Evolutionary conservation across 2,329 filamentous ascomycete species (phyloP).

Genomic region (Fusarium paranaense): DNA sequence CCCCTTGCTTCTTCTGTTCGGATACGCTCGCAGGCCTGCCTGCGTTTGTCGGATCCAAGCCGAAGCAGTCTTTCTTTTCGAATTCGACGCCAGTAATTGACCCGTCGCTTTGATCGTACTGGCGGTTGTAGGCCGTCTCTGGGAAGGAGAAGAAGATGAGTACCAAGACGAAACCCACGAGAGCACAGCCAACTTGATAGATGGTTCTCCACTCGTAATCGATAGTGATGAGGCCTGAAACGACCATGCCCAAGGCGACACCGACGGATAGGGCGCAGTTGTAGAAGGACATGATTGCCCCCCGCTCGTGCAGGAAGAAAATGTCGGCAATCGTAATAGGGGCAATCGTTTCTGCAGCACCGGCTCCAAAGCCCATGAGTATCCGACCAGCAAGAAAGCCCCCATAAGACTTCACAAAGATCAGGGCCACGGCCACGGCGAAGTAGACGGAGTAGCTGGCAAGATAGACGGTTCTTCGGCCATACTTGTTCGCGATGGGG

Average conservation of each 20-base stretch:
- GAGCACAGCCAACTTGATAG: slow-evolving; percentile 62
- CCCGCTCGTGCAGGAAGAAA: slow-evolving; percentile 69
- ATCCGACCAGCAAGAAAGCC: slow-evolving; percentile 60
- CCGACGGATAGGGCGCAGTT: slow-evolving; percentile 56
- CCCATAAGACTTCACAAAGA: slow-evolving; percentile 55
- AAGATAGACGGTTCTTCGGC: slow-evolving; percentile 57
- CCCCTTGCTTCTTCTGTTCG: slow-evolving; percentile 44
- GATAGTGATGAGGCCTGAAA: slow-evolving; percentile 62
- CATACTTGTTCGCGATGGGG: slow-evolving; percentile 59
- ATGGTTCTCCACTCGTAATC: slow-evolving; percentile 62
- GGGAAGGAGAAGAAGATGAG: slow-evolving; percentile 65
- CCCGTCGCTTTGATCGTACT: slow-evolving; percentile 14
- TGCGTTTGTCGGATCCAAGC: slow-evolving; percentile 23
- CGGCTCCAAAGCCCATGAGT: slow-evolving; percentile 64
- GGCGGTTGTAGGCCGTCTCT: slow-evolving; percentile 62
- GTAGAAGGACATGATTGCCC: slow-evolving; percentile 61
- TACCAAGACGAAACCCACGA: slow-evolving; percentile 61
- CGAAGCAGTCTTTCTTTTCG: slow-evolving; percentile 16
- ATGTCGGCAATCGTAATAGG: slow-evolving; percentile 66
- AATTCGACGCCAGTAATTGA: slow-evolving; percentile 13
- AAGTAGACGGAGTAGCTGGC: slow-evolving; percentile 58
- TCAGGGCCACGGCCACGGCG: slow-evolving; percentile 55
- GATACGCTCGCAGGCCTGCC: not conserved
- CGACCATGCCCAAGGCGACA: slow-evolving; percentile 56
- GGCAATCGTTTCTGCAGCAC: slow-evolving; percentile 63